phyloP scores from a whole-genome alignment of 2,329 filamentous ascomycete genomes.

The Diaporthe sp. region DNA sequence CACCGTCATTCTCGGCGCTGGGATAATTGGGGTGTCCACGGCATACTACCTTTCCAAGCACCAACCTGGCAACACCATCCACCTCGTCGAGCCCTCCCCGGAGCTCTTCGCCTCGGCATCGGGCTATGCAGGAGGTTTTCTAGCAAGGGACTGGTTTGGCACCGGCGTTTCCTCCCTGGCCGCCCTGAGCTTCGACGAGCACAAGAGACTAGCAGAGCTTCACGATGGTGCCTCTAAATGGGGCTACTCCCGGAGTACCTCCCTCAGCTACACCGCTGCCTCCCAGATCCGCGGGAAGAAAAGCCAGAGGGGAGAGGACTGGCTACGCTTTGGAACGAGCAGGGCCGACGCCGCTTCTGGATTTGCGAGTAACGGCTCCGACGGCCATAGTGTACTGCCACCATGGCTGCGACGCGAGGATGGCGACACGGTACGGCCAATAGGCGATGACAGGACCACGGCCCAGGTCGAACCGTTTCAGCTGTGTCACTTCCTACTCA shows the following conservation, averaged over 20 bases:
- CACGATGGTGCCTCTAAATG: slow-evolving; percentile 68
- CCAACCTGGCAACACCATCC: slow-evolving; percentile 57
- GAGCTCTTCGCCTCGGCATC: slow-evolving; percentile 80
- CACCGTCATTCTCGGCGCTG: slow-evolving; percentile 77
- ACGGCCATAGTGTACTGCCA: slow-evolving; percentile 46
- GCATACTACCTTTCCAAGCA: slow-evolving; percentile 78
- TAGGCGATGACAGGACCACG: slow-evolving; percentile 71
- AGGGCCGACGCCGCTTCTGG: slow-evolving; percentile 66
- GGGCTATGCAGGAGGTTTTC: slow-evolving; percentile 80
- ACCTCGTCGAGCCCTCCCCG: slow-evolving; percentile 61
- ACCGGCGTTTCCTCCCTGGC: slow-evolving; percentile 70
- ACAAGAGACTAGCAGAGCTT: slow-evolving; percentile 72
- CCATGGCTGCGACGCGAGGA: slow-evolving; percentile 71
- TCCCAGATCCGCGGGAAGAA: slow-evolving; percentile 47
- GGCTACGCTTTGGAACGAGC: slow-evolving; percentile 75
- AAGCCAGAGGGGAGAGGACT: slow-evolving; percentile 69
- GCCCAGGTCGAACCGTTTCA: slow-evolving; percentile 78
- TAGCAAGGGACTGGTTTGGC: slow-evolving; percentile 81
- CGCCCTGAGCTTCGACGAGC: slow-evolving; percentile 77
- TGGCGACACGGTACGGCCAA: slow-evolving; percentile 70
- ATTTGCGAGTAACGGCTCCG: slow-evolving; percentile 43
- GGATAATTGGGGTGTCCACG: slow-evolving; percentile 78
- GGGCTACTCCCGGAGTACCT: slow-evolving; percentile 67
- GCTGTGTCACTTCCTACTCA: slow-evolving; percentile 76
- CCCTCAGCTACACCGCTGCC: slow-evolving; percentile 62